Base-by-base conservation (phyloP, 495 filamentous ascomycete genomes). In the Viridothelium virens region DNA sequence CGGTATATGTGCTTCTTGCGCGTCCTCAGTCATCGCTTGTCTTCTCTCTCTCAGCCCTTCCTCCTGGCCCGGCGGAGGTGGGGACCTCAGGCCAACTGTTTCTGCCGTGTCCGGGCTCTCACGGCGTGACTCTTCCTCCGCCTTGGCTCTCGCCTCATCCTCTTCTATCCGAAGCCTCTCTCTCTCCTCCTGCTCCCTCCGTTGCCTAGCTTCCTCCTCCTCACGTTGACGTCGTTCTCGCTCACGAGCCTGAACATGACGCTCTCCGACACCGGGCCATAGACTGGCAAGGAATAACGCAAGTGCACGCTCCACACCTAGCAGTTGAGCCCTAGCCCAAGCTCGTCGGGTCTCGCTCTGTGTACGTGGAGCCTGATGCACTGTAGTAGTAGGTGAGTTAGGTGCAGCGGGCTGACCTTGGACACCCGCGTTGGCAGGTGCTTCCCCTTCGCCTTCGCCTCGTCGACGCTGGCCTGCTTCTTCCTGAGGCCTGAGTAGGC, bases 221-320 rank as follows among this genome's bases (percentile, higher is more conserved):
- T 53, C 62, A 61, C 63, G 6, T 38, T 66, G 63, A 46, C 67
- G 67, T 61, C 65, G 66, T 62, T 69, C 73, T 56, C 44, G 84
- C 70, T 89, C 87, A 46, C 86, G 80, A 44, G 85, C 87, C 66
- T 83, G 81, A 56, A 96, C 90, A 71, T 94, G 89, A 56, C 90
- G 77, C 75, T 96, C 92, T 0, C 91, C 90, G 14, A 96, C 81
- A 7, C 92, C 92, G 0, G 92, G 92, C 38, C 91, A 85, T 63
- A 96, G 78, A 76, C 89, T 94, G 5, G 91, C 91, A 44, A 96
- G 74, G 70, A 96, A 93, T 38, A 96, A 78, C 14, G 91, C 84
- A n/a, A 89, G 74, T 14, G 89, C 88, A 63, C 91, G 83, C 73
- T 96, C 92, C 12, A 84, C 74, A 14, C 86, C 79, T 68, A 89